phyloP scores from a whole-genome alignment of 345 rosid genomes.

The Psidium guajava region DNA sequence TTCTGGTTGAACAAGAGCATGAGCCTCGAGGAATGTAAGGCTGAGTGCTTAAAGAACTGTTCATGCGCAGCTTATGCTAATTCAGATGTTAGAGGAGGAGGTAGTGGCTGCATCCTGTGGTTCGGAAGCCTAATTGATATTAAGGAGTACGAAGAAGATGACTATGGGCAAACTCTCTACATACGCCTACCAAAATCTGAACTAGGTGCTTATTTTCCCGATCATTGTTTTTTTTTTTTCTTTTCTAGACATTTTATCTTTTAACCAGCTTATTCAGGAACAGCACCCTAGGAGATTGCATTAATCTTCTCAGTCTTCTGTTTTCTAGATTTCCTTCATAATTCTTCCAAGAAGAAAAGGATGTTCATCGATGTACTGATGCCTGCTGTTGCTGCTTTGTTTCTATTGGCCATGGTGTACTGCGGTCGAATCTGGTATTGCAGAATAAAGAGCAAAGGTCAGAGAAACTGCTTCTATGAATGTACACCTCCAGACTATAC shows the following conservation, averaged over 20 bases:
- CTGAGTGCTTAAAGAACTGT: conserved; percentile 14
- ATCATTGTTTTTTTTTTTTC: background rate
- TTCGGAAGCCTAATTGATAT: background rate
- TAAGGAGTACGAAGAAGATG: background rate
- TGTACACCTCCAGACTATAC: background rate
- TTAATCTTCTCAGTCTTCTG: background rate
- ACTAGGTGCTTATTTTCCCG: background rate
- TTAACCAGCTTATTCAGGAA: background rate
- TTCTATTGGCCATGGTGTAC: background rate
- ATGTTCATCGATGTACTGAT: background rate
- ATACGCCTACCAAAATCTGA: background rate
- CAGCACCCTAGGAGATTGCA: background rate
- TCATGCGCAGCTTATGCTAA: conserved; percentile 26
- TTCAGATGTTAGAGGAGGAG: conserved; percentile 10
- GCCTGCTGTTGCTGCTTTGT: background rate
- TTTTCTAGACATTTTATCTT: background rate
- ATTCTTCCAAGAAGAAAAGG: background rate
- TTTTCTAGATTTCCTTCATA: background rate
- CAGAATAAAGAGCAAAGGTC: background rate
- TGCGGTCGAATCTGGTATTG: background rate
- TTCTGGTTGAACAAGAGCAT: conserved; percentile 14
- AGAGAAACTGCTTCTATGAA: background rate
- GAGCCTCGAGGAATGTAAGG: conserved; percentile 4
- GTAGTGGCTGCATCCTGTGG: conserved; percentile 20
- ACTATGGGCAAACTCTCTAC: background rate